phyloP scores from a whole-genome alignment of 2,329 filamentous ascomycete genomes.

The Tolypocladium cylindrosporum region DNA sequence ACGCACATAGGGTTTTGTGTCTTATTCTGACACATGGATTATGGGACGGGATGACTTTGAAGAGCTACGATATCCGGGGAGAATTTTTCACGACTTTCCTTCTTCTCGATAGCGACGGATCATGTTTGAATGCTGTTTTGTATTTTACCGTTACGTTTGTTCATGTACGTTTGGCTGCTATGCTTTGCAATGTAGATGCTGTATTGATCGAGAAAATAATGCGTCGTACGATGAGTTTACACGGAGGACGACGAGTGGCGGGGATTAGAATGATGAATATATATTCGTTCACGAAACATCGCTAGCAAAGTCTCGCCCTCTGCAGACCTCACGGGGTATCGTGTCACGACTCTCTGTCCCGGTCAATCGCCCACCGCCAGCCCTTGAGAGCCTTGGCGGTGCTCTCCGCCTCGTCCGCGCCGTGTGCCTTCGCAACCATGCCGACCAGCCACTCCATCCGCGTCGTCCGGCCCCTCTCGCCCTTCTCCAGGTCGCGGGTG shows the following conservation, averaged over 20 bases:
- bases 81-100: neutral
- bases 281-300: neutral
- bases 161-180: neutral
- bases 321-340: neutral
- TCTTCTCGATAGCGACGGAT: neutral
- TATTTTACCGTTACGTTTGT: neutral
- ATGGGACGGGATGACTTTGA: neutral
- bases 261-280: neutral
- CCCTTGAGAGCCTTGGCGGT: conserved; percentile 8
- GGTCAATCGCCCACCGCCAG: conserved; percentile 14
- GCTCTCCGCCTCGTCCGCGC: conserved; percentile 9
- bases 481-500: conserved; percentile 22
- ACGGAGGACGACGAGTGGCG: neutral
- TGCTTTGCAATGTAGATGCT: neutral
- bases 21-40: neutral
- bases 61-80: neutral
- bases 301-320: neutral
- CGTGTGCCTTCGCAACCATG: conserved; percentile 13
- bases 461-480: conserved; percentile 18
- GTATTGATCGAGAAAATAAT: neutral
- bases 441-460: conserved; percentile 20
- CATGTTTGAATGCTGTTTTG: neutral
- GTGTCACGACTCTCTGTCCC: neutral
- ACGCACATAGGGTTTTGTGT: neutral
- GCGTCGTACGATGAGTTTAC: neutral